Conservation (phyloP, 805 yeast genomes). For the Ogataea saltuana region DNA sequence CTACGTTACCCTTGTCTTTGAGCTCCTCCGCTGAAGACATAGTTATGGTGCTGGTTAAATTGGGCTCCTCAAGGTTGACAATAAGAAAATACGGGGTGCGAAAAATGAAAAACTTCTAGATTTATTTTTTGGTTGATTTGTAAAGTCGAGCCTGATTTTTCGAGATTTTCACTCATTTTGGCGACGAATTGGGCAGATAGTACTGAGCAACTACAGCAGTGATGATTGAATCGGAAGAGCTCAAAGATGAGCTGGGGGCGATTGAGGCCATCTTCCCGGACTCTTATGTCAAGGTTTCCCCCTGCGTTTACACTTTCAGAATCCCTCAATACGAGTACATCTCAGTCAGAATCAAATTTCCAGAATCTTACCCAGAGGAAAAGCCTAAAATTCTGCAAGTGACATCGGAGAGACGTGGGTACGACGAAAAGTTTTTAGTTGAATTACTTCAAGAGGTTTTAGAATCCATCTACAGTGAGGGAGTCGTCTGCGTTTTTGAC, state of each 20-base stretch:
- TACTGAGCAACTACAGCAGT: neutral
- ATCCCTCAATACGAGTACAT: conserved; percentile 66
- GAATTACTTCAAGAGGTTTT: conserved; percentile 51
- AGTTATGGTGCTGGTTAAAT: too few relatives aligned
- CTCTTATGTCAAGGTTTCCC: conserved; percentile 42
- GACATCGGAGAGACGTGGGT: conserved; percentile 26
- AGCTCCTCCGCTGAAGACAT: conserved; percentile 32
- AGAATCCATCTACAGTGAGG: conserved; percentile 52
- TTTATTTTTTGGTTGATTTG: too few relatives aligned
- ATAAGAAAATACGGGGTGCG: too few relatives aligned
- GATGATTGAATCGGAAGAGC: conserved; percentile 44
- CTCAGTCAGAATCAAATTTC: conserved; percentile 68
- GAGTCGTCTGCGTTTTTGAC: conserved; percentile 79
- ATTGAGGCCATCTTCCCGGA: conserved; percentile 87
- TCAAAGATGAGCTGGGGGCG: conserved; percentile 74
- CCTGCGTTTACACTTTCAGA: conserved; percentile 46
- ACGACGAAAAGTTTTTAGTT: conserved; percentile 51
- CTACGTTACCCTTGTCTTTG: conserved; percentile 52
- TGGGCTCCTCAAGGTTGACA: too few relatives aligned
- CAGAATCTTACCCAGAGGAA: conserved; percentile 64
- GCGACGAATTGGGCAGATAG: neutral
- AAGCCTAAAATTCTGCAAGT: conserved; percentile 68
- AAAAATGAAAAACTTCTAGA: too few relatives aligned
- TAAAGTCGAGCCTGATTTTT: too few relatives aligned
- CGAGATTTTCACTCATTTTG: too few relatives aligned